Evolutionary conservation across 1,284 basidiomycete species (phyloP), one percentile per base, ranked within the genome.

Genomic region (Cutaneotrichosporon mucoides): DNA sequence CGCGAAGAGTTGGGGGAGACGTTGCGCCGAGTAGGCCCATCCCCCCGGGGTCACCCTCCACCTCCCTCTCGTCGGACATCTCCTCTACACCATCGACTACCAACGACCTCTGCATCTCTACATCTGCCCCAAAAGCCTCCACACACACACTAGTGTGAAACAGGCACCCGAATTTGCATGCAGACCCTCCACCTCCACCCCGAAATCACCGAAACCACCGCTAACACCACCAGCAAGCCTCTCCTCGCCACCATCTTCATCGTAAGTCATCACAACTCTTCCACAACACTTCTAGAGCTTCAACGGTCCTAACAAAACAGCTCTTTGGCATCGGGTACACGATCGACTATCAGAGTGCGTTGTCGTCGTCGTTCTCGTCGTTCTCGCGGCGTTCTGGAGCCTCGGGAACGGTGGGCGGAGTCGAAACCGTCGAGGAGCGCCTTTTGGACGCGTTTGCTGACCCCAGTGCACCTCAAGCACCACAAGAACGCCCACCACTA

Each of bases 261-360:
- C 24, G 49, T 51, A 40, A 51, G 49, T 51, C 24, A 33, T 45
- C 44, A 45, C 44, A 6, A 9, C 33, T 34, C 8, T 24, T 33
- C 12, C 33, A 47, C 45, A 35, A 13, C 16, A 34, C 16, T 24
- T 47, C 24, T 47, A 9, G 9, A 33, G 7, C 15, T 38, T 13
- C 7, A 6, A n/a, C n/a, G 35, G 11, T n/a, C n/a, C 13, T n/a
- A 10, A 24, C 36, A 10, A 15, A 9, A 6, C 49, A 53, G 41
- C 79, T 95, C 66, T 90, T 93, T 79, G 83, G 83, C 62, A 80
- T 95, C 68, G 89, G 92, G 55, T 96, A 94, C 80, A 89, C 89
- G 67, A 82, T 93, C 70, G 90, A 92, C 81, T 92, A 92, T 79
- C 87, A 92, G 81, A 90, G 90, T 92, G 79, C 77, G 90, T 88